These are phyloP conservation scores for Ceriops zippeliana DNA, from an alignment of 345 rosid genomes.

Conservation along the genomic window DNA sequence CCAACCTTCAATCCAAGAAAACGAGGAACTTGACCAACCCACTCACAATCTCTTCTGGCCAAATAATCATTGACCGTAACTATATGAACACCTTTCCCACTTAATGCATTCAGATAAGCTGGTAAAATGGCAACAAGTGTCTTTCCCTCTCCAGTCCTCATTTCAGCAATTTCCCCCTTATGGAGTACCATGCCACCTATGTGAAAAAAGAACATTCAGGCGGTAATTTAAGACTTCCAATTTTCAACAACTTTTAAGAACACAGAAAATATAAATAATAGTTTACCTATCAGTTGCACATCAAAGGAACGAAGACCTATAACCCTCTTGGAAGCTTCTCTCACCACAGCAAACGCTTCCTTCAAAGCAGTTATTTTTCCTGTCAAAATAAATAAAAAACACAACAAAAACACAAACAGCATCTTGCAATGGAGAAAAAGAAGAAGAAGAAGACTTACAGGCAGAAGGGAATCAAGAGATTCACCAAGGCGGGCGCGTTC, in stretches of 20 bases:
- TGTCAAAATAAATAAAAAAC: neutral
- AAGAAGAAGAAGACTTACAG: conserved; percentile 40
- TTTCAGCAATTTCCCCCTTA: conserved; percentile 95
- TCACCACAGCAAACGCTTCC: conserved; percentile 95
- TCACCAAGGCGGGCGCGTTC: conserved; percentile 73
- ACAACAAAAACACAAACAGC: neutral
- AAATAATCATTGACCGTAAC: conserved; percentile 96
- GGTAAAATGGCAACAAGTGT: conserved; percentile 95
- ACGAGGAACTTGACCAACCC: conserved; percentile 99
- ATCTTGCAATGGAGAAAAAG: too few species aligned
- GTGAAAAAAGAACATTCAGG: conserved; percentile 5
- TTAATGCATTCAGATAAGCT: conserved; percentile 89
- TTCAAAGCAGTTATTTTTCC: conserved; percentile 21
- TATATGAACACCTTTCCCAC: conserved; percentile 93
- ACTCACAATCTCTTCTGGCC: conserved; percentile 94
- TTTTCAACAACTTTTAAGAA: neutral
- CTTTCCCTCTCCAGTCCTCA: conserved; percentile 99
- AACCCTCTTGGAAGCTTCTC: conserved; percentile 91
- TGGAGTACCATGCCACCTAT: conserved; percentile 98
- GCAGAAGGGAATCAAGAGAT: conserved; percentile 79
- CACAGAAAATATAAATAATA: conserved; percentile 2
- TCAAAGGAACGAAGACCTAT: conserved; percentile 90
- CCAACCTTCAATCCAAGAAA: conserved; percentile 99
- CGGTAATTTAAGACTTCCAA: neutral
- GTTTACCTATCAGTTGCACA: conserved; percentile 79